phyloP scores from a whole-genome alignment of 2,329 filamentous ascomycete species.

The Chrysoporthe austroafricana region DNA sequence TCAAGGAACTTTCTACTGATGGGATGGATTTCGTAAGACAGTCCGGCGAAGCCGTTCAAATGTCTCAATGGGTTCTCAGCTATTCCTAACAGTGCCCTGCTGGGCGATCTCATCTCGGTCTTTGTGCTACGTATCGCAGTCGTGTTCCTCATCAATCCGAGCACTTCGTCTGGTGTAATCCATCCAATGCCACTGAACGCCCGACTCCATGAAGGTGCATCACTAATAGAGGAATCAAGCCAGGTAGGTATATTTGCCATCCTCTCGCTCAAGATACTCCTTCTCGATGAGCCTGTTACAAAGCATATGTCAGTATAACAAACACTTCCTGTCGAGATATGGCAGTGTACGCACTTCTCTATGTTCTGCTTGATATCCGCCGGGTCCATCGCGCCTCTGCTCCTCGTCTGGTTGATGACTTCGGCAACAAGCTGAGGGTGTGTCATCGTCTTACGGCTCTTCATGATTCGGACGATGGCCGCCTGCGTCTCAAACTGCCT shows the following conservation, averaged over 20 bases:
- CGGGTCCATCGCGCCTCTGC: conserved; percentile 81
- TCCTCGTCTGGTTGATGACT: conserved; percentile 89
- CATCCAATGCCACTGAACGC: conserved; percentile 8
- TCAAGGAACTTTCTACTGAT: neutral
- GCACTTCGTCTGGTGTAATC: conserved; percentile 6
- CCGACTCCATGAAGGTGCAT: neutral
- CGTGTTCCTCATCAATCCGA: conserved; percentile 13
- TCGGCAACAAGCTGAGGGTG: conserved; percentile 89
- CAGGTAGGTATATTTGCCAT: conserved; percentile 71
- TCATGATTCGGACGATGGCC: conserved; percentile 96
- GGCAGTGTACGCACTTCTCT: conserved; percentile 70
- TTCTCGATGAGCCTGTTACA: conserved; percentile 78
- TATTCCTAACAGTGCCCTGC: neutral
- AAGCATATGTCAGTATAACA: neutral
- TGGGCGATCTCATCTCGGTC: neutral
- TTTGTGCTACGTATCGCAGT: neutral
- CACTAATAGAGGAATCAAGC: conserved; percentile 49
- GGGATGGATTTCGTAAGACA: neutral
- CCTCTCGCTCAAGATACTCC: conserved; percentile 86
- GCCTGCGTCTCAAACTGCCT: conserved; percentile 96
- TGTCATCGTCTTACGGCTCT: conserved; percentile 83
- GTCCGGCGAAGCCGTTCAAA: neutral
- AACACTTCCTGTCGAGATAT: neutral
- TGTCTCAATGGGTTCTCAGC: neutral
- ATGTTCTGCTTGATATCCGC: conserved; percentile 95